Base-by-base conservation (phyloP, 2,329 filamentous ascomycete genomes). In the Albophoma yamanashiensis region DNA sequence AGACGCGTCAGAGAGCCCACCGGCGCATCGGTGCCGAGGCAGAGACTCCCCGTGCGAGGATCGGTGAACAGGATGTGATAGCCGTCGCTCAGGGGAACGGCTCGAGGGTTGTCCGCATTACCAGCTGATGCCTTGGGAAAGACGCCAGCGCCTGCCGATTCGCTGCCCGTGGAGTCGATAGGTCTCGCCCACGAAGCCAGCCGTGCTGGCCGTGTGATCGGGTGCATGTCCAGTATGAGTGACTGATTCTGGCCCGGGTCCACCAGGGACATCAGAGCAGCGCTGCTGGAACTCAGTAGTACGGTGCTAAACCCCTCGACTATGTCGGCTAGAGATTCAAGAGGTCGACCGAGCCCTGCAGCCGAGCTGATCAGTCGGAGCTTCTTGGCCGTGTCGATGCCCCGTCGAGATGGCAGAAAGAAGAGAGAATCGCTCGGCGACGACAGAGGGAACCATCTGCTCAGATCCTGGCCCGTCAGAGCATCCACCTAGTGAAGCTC, bases 1-100 rank as follows among this genome's bases (percentile, higher is more conserved):
- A 89, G 71, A 76, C 83, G 59, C 77, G 80, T 52, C 34, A 68
- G 50, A 1, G 70, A 68, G 14, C 83, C 82, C 38, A 83, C 73
- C 1, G 84, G 82, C 0, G 82, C 80, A 72, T 88, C 83, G 55
- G 78, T 83, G 4, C 86, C 86, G 20, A 89, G 72, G 62, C 80
- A 86, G 8, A 89, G 76, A 11, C 77, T 70, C 12, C 78, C 79
- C 1, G 77, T 82, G 14, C 71, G 70, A 5, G 85, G 84, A 66
- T 89, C 85, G 8, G 83, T 83, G 68, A 87, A 89, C 6, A 89
- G 71, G 42, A 89, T 76, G 64, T 89, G 84, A 60, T 81, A 74
- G 1, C 86, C 85, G 68, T 89, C 87, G 62, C 83, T 86, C 45
- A 89, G 69, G 4, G 87, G 86, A 15, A 87, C 72, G 2, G 85